Evolutionary conservation across 1,284 basidiomycete species (phyloP), one percentile per base, ranked within the genome.

Genomic region (Leccinum griseonigrum): DNA sequence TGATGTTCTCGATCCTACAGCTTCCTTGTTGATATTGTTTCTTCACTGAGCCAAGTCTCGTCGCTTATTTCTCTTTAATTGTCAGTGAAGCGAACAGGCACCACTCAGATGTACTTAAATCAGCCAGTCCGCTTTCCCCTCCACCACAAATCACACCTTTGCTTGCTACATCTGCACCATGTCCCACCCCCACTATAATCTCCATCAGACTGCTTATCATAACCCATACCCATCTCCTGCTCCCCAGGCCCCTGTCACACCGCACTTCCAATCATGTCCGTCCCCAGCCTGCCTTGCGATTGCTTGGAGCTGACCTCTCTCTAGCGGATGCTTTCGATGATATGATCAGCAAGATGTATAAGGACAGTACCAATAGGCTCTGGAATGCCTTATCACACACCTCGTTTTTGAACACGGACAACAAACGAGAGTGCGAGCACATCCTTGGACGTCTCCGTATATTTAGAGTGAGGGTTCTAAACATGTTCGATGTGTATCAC

Each of bases 401-500:
- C n/a, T 3, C 1, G 11, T 59, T 63, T 52, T 58, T 53, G 46
- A 14, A 43, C 48, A 14, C n/a, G 1, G 48, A 59, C 10, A 4
- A 36, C 18, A 55, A n/a, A 56, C 3, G 1, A 26, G 16, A 57
- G n/a, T 73, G 69, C 38, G 11, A 6, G 31, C 0, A 43, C 13
- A 57, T 67, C 18, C 53, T 75, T 31, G 1, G 29, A 0, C 1
- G 29, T 54, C 58, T 74, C 38, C 64, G 64, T 28, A 52, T 74
- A 3, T 54, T 67, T 50, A 73, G 18, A 52, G 70, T 74, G 46
- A 63, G 60, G 28, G 14, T 34, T 29, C 3, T 5, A 59, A 26
- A 14, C 26, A 38, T 52, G 7, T 28, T 57, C 58, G 2, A n/a
- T 11, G 2, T 26, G n/a, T 16, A 29, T n/a, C 6, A 29, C 32